phyloP scores from a whole-genome alignment of 2,329 filamentous ascomycete species.

The Cladosporium sp. region DNA sequence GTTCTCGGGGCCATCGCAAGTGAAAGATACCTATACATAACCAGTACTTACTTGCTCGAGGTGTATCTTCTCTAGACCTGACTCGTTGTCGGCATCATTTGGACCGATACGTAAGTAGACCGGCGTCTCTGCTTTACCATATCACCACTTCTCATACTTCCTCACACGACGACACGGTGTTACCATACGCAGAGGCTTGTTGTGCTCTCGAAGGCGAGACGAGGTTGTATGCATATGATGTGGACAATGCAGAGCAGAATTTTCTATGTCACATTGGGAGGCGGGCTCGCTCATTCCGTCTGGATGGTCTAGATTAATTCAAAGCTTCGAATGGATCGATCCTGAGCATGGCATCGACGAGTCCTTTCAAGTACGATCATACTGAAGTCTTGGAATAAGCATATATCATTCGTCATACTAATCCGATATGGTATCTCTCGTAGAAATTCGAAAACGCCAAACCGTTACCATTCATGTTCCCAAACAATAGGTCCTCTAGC shows the following conservation, averaged over 20 bases:
- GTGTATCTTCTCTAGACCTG: too few species aligned
- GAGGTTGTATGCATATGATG: background rate
- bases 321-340: background rate
- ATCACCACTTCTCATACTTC: too few species aligned
- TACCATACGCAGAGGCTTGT: too few species aligned
- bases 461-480: background rate
- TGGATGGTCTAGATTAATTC: background rate
- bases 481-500: constrained; percentile 43
- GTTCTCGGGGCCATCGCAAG: background rate
- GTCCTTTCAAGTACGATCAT: background rate
- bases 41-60: too few species aligned
- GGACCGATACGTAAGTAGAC: too few species aligned
- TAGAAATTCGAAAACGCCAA: background rate
- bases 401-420: background rate
- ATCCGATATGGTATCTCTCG: constrained; percentile 11
- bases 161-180: too few species aligned
- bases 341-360: background rate
- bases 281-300: too few species aligned
- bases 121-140: too few species aligned
- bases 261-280: background rate
- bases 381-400: background rate
- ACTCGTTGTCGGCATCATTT: too few species aligned
- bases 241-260: too few species aligned
- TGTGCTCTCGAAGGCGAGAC: too few species aligned
- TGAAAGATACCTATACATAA: too few species aligned